These are phyloP conservation scores for Cladophialophora bantiana DNA, from an alignment of 2,329 filamentous ascomycete species.

Conservation along the genomic window DNA sequence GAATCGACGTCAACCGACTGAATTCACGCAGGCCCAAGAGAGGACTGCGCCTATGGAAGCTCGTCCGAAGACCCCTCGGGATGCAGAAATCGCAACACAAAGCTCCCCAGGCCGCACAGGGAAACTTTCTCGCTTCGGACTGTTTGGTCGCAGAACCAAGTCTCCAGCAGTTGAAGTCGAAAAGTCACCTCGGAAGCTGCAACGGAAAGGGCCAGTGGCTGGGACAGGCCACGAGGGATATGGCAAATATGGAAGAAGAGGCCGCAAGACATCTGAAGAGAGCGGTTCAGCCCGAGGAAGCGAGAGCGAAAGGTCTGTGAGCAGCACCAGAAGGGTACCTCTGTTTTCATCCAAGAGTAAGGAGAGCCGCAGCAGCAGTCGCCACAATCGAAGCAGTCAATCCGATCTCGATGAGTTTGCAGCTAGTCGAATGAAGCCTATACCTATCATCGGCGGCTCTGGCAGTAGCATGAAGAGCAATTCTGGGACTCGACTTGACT, in stretches of 20 bases:
- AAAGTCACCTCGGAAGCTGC: constrained; percentile 63
- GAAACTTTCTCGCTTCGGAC: constrained; percentile 71
- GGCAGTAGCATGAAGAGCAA: constrained; percentile 44
- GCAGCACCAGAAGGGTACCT: constrained; percentile 47
- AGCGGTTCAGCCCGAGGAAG: constrained; percentile 45
- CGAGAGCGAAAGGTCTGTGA: constrained; percentile 49
- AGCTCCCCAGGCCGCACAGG: constrained; percentile 38
- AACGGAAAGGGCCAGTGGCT: constrained; percentile 82
- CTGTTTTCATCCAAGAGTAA: constrained; percentile 49
- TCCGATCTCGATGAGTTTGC: constrained; percentile 58
- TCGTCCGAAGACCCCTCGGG: constrained; percentile 8
- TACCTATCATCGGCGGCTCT: constrained; percentile 57
- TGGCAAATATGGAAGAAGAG: constrained; percentile 55
- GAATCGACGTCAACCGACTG: neutral
- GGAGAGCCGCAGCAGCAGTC: constrained; percentile 49
- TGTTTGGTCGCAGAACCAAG: constrained; percentile 71
- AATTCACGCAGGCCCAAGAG: neutral
- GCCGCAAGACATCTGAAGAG: constrained; percentile 52
- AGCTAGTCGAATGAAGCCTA: constrained; percentile 55
- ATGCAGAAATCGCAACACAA: neutral
- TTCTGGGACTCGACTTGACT: constrained; percentile 49
- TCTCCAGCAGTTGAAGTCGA: constrained; percentile 67
- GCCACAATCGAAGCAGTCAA: constrained; percentile 43
- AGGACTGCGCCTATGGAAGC: neutral
- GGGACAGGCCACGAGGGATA: constrained; percentile 88